Evolutionary conservation across 257 asterid genomes (phyloP), one percentile per base, ranked within the genome.

Genomic region (Fraxinus americana): DNA sequence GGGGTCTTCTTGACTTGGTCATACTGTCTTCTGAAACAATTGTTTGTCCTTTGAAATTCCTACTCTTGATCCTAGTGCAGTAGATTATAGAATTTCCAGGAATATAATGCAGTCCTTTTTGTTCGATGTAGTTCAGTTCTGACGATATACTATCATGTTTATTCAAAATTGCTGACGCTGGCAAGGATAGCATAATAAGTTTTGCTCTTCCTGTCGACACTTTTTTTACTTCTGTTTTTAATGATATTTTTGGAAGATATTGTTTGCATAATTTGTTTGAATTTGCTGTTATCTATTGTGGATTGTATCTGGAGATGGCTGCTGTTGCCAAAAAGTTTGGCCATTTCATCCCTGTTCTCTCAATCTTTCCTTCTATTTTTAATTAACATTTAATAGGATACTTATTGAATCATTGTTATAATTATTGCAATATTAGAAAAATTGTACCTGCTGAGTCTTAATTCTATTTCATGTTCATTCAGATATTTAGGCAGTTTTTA

Each of bases 401-500:
- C 34, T 78, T 54, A 41, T 50, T 52, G n/a, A 72, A 69, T 48
- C 36, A 17, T 27, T 66, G 69, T 50, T 10, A 14, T 38, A 38
- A 75, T 70, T 34, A 68, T 67, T 68, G 16, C 70, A 9, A 65
- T 34, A 25, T 73, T 48, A n/a, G 16, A 66, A 9, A 65, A 41
- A 32, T 73, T 48, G 25, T 39, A 34, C 68, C 0, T 38, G 17
- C 72, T 36, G 70, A 68, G 25, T 21, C 70, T 25, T 65, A 23
- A 61, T 68, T 23, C 14, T 41, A 4, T 78, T 69, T 19, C 74
- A 5, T 61, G 38, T 54, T 65, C 45, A 14, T 88, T 85, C 90
- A 95, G 98, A 82, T 84, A 78, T 94, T 92, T 75, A 81, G 94
- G 85, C 87, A 85, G 41, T 90, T 92, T 75, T 78, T 94, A 79